Evolutionary conservation across 805 yeast genomes (phyloP), one percentile per base, ranked within the genome.

Genomic region (Ogataea polymorpha): DNA sequence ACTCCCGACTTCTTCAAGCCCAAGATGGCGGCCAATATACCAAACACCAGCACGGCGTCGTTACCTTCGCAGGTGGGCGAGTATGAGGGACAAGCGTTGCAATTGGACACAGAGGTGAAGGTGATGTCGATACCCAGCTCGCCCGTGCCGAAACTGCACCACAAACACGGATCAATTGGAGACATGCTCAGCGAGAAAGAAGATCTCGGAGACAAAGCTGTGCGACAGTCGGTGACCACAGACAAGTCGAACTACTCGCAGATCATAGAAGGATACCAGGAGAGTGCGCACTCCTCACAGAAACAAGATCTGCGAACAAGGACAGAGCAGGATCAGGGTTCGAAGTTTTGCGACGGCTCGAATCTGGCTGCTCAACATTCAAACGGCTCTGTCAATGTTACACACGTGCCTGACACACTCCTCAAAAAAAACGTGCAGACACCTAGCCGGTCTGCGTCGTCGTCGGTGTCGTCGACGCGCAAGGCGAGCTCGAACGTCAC

Each of bases 41-140:
- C 32, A 5, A 25, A 25, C 32, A 38, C 21, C 25, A 32, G 37
- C 23, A 24, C 34, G 17, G 24, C 37, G 12, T 40, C 43, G 9
- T 14, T 40, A 23, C 43, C 41, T 10, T 39, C 50, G 6, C 51
- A 50, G 32, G 26, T 40, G 24, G 54, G 54, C 17, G 50, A 48
- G 40, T 50, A 41, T 23, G 51, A 47, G 31, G 54, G 51, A 4
- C 28, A 35, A 12, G 41, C 37, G 6, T 30, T 35, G 9, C 37
- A 38, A 20, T 24, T 47, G 13, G 46, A 47, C 29, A 38, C 51
- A 2, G 50, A 48, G 18, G 37, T 42, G 28, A 50, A 45, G 35
- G 39, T 45, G 30, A 44, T 47, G 49, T 39, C 44, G 16, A 35
- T 32, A 16, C 24, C 44, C 16, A 39, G 38, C 30, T 41, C 50